Percentiles rank a stretch among this genome's conserved stretches.
These are phyloP conservation scores for Perkinsus olseni DNA, from an alignment of 169 alveolate species.

Conservation along the genomic window DNA sequence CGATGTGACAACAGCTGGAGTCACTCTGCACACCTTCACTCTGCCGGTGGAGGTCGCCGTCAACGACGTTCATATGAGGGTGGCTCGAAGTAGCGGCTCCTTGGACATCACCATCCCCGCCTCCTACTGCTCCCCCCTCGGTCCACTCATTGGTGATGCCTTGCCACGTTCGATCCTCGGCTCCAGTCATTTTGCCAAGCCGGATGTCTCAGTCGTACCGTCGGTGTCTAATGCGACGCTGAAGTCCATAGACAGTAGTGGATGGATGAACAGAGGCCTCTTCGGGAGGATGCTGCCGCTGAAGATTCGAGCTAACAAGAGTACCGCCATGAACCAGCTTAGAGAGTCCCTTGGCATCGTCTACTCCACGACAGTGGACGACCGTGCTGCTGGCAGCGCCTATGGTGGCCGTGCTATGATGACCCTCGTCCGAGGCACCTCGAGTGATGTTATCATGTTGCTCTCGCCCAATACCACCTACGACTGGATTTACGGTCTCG, in stretches of 20 bases:
- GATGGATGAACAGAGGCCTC: not conserved
- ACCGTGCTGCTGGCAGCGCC: not conserved
- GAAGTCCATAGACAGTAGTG: not conserved
- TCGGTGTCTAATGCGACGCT: not conserved
- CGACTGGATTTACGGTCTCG: not conserved
- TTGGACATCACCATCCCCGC: not conserved
- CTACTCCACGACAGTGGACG: not conserved
- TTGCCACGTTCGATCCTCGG: not conserved
- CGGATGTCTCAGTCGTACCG: not conserved
- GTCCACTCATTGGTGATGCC: not conserved
- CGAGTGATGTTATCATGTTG: not conserved
- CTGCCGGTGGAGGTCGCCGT: not conserved
- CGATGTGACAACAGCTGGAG: not conserved
- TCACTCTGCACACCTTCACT: not conserved
- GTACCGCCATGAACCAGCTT: not conserved
- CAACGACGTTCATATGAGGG: not conserved
- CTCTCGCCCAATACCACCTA: not conserved
- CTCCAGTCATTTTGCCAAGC: not conserved
- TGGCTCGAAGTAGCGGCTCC: not conserved
- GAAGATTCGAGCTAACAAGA: not conserved
- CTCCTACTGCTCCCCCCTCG: not conserved
- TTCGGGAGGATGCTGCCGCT: not conserved
- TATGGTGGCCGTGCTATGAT: not conserved
- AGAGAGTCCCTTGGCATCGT: not conserved
- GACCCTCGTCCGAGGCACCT: not conserved